Base-by-base conservation (phyloP, 768 basidiomycete species). In the Galerina sulciceps region DNA sequence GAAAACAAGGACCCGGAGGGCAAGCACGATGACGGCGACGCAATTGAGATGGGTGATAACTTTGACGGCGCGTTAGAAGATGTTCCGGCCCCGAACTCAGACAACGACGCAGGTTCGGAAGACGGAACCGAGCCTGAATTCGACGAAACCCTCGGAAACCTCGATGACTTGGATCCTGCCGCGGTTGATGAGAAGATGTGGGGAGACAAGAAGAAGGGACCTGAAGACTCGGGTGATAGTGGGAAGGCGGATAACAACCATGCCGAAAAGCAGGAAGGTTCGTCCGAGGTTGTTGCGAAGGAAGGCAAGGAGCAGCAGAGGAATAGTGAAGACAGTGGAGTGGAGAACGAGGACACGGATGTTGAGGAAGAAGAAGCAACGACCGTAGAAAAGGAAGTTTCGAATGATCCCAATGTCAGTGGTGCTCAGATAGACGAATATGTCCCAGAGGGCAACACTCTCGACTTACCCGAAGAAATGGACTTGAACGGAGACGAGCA, bases 101-200 rank as follows among this genome's bases (percentile, higher is more conserved):
- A 83, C 13, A 77, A 81, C 2, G 81, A 78, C 1, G 77, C 78
- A 11, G 82, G 83, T n/a, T 79, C 79, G 4, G 83, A 81, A 4
- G 76, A 77, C 2, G 84, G 79, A 2, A 83, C 80, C 45, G 82
- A 87, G 15, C 79, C 76, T 4, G 90, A 90, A 17, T 84, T 85
- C 15, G 95, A 99, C 42, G 96, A 99, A 62, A 87, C 88, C 61
- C 70, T 96, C 31, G 94, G 86, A 6, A 83, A 94, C 49, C 75
- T 99, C 34, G 94, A 96, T 73, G 83, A 87, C 2, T 77, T 83
- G 15, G 96, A 98, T 74, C 90, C 93, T 9, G 81, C 85, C 22
- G 88, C 89, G 0, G 84, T 97, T 14, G 96, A 99, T 68, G 96
- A 99, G 76, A 98, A 99, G 76, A 78, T 99, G 64, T 99, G 97